These are phyloP conservation scores for Lavandula angustifolia DNA, from an alignment of 257 asterid genomes.

Conservation along the genomic window DNA sequence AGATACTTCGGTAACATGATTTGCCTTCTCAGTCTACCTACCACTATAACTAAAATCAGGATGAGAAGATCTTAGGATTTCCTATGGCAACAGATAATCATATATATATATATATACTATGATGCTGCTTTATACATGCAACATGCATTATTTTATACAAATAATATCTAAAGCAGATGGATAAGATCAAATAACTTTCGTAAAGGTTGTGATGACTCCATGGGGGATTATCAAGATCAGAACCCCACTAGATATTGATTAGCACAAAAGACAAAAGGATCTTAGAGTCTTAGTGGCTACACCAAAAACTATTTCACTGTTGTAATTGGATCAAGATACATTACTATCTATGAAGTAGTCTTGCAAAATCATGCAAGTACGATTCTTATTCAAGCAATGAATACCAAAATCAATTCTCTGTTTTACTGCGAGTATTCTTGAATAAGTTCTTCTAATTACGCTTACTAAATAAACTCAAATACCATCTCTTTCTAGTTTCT, in stretches of 20 bases:
- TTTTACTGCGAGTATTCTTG: too few relatives aligned
- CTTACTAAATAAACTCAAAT: not conserved
- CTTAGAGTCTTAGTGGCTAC: not conserved
- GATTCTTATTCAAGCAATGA: slow-evolving; percentile 19
- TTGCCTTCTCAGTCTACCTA: not conserved
- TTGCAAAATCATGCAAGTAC: slow-evolving; percentile 14
- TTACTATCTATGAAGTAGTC: not conserved
- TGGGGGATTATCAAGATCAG: slow-evolving; percentile 6
- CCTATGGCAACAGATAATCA: not conserved
- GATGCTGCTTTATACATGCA: not conserved
- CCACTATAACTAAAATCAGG: not conserved
- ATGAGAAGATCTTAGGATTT: not conserved
- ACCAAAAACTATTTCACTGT: not conserved
- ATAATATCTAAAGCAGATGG: not conserved
- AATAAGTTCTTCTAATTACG: not conserved
- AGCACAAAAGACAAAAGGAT: not conserved
- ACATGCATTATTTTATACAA: not conserved
- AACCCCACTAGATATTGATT: slow-evolving; percentile 13
- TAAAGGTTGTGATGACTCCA: not conserved
- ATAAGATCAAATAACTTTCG: not conserved
- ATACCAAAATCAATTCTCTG: not conserved
- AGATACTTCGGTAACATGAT: not conserved
- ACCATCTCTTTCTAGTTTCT: not conserved
- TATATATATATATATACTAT: not conserved
- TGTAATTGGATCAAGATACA: slow-evolving; percentile 9